phyloP scores from a whole-genome alignment of 2,329 filamentous ascomycete genomes.

The Zasmidium citrigriseum region DNA sequence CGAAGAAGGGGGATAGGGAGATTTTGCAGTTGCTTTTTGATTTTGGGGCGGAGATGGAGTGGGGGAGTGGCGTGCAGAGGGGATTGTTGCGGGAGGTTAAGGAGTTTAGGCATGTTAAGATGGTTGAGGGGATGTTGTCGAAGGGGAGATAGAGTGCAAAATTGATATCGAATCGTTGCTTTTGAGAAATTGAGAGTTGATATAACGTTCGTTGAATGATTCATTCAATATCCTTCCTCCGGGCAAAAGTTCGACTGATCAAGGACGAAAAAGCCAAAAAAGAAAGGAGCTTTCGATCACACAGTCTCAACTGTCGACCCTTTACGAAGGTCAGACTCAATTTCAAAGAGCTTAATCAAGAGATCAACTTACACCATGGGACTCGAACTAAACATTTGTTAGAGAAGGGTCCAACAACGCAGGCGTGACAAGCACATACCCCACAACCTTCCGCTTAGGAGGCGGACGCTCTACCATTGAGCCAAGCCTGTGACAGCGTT shows the following conservation, averaged over 20 bases:
- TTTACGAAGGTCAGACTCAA: neutral
- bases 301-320: neutral
- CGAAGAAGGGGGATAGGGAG: neutral
- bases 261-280: neutral
- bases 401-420: no score
- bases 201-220: no score
- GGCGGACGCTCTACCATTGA: conserved; percentile 11
- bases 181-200: neutral
- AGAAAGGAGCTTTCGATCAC: neutral
- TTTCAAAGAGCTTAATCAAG: no score
- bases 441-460: conserved; percentile 16
- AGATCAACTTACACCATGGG: no score
- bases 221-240: neutral
- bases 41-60: conserved; percentile 4
- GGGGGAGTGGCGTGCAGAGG: neutral
- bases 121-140: conserved; percentile 7
- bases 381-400: no score
- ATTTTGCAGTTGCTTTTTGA: conserved; percentile 9
- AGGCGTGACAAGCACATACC: no score
- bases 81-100: neutral
- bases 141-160: no score
- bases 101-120: conserved; percentile 6
- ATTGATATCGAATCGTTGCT: neutral
- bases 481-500: neutral
- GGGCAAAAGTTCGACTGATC: neutral